Base-by-base conservation (phyloP, 129 eudicot genomes). In the Centrapalus pauciflorus region DNA sequence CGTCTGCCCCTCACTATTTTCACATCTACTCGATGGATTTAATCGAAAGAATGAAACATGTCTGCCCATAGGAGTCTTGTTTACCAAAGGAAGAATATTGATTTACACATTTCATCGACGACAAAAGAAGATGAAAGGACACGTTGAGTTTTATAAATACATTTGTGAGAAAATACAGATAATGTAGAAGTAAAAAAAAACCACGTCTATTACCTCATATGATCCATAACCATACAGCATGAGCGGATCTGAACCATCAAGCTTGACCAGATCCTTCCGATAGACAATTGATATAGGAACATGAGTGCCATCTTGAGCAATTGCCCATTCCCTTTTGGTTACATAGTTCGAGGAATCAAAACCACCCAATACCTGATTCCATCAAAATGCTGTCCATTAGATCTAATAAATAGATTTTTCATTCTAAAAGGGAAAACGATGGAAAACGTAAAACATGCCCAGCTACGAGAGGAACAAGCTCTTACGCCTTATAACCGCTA, bases 161-260 rank as follows among this genome's bases (percentile, higher is more conserved):
- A 26, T 26, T 5, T 10, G 30, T 25, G 16, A 55, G 64, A 38
- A 24, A 12, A 55, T 28, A 20, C 20, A 55, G 4, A 46, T n/a
- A 32, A 33, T 23, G 41, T 40, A 40, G 6, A 54, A 55, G 25
- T 68, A 21, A 54, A 34, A 57, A 23, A 48, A n/a, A 25, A 32
- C 57, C 55, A 50, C 40, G 23, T 59, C 46, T 61, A 58, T 81
- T 82, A 93, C 99, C 99, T 93, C 96, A 55, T 93, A 89, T 27
- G 99, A 93, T 79, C 99, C 99, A 76, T 93, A 93, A 45, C 99
- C 99, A 72, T 89, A 88, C 13, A 93, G 83, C 61, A 86, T 71
- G 25, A 88, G 61, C 26, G 99, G 96, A 71, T 84, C 96, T 29
- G 96, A 86, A 32, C 95, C 96, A 48, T 93, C 99, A 84, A 88